Evolutionary conservation across 306 rosid genomes (phyloP).

Genomic region (Cicer bijugum): DNA sequence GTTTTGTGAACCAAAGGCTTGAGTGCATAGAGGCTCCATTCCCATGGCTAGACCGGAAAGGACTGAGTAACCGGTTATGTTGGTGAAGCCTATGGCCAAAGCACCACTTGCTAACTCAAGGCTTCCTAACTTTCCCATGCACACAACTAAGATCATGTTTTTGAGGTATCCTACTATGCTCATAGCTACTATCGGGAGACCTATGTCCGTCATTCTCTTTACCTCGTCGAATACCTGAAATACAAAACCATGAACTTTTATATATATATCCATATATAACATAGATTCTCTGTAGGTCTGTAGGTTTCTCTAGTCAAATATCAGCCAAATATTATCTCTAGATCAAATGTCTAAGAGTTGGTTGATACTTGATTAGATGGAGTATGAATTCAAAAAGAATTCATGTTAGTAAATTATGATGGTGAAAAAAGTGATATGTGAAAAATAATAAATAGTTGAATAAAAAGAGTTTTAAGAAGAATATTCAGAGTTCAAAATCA

Average conservation of each 20-base stretch:
- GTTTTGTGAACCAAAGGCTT: slow-evolving; percentile 77
- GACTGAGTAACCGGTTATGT: slow-evolving; percentile 77
- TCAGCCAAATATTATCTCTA: too few relatives aligned
- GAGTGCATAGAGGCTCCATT: slow-evolving; percentile 79
- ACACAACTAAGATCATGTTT: slow-evolving; percentile 68
- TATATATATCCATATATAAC: too few relatives aligned
- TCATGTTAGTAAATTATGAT: too few relatives aligned
- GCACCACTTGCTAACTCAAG: slow-evolving; percentile 78
- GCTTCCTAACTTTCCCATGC: slow-evolving; percentile 84
- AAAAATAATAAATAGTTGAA: neutral
- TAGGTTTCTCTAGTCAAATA: neutral
- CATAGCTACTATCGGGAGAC: slow-evolving; percentile 77
- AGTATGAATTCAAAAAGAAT: too few relatives aligned
- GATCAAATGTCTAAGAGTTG: too few relatives aligned
- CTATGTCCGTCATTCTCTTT: slow-evolving; percentile 63
- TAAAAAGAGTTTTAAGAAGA: too few relatives aligned
- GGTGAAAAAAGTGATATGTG: too few relatives aligned
- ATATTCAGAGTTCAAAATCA: too few relatives aligned
- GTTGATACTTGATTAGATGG: too few relatives aligned
- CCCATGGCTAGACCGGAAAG: slow-evolving; percentile 81
- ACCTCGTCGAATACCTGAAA: slow-evolving; percentile 74
- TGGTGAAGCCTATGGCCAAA: slow-evolving; percentile 80
- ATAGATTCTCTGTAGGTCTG: neutral
- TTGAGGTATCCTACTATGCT: slow-evolving; percentile 70
- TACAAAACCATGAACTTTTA: slow-evolving; percentile 11